Evolutionary conservation across 2,329 filamentous ascomycete genomes (phyloP).

Genomic region (Diplocarpon rosae): DNA sequence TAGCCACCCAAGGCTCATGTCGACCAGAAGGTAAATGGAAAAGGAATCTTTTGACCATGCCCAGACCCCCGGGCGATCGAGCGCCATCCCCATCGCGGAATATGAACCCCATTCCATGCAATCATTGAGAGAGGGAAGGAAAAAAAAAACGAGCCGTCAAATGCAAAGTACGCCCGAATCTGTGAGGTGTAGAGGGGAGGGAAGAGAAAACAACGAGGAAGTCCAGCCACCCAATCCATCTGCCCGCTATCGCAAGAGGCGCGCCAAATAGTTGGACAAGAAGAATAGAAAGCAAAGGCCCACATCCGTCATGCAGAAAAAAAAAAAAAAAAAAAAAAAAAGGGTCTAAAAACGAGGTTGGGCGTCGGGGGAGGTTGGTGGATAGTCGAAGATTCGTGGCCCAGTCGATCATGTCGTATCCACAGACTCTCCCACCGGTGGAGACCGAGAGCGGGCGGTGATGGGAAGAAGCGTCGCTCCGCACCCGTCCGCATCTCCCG

Average conservation of each 20-base stretch:
- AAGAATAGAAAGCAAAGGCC: constrained; percentile 26
- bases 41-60: constrained; percentile 27
- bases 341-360: too few species aligned
- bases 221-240: constrained; percentile 25
- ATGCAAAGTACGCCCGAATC: constrained; percentile 27
- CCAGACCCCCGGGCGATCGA: too few species aligned
- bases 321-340: constrained; percentile 17
- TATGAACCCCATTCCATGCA: constrained; percentile 27
- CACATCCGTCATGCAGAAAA: constrained; percentile 26
- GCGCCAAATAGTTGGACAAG: constrained; percentile 25
- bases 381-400: constrained; percentile 18
- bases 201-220: constrained; percentile 23
- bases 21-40: constrained; percentile 20
- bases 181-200: constrained; percentile 25
- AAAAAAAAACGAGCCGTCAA: too few species aligned
- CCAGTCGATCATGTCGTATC: constrained; percentile 16
- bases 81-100: constrained; percentile 21
- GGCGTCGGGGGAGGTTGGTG: constrained; percentile 17
- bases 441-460: constrained; percentile 16
- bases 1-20: constrained; percentile 23
- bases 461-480: constrained; percentile 19
- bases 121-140: constrained; percentile 26
- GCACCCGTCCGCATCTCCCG: constrained; percentile 22
- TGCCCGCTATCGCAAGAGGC: constrained; percentile 20
- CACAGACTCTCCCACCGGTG: constrained; percentile 14